Evolutionary conservation across 2,329 filamentous ascomycete genomes (phyloP).

Genomic region (Chaetomium sp.): DNA sequence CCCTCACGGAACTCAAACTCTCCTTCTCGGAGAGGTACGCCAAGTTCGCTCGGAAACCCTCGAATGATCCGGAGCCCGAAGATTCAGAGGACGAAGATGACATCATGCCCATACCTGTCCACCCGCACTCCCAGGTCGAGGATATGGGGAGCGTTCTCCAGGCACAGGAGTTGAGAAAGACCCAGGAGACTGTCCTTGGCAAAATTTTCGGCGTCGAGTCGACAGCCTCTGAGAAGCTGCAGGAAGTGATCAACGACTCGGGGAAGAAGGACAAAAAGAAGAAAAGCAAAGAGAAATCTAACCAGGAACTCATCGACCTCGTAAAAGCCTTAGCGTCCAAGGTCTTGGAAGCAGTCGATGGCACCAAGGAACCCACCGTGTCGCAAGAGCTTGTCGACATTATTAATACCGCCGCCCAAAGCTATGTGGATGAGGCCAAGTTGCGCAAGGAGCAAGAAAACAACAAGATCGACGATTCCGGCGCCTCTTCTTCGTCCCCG

Average conservation of each 20-base stretch:
- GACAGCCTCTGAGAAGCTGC: conserved; percentile 31
- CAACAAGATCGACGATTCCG: background rate
- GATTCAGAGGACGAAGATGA: conserved; percentile 49
- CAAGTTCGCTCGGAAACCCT: conserved; percentile 38
- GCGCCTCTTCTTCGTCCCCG: conserved; percentile 2
- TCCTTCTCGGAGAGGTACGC: conserved; percentile 53
- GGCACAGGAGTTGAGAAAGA: conserved; percentile 47
- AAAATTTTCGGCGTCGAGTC: conserved; percentile 48
- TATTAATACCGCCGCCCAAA: conserved; percentile 45
- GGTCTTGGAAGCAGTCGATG: conserved; percentile 37
- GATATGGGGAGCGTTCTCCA: conserved; percentile 39
- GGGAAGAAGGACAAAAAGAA: conserved; percentile 19
- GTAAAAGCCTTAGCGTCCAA: conserved; percentile 37
- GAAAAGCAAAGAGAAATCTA: conserved; percentile 19
- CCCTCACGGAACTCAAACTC: conserved; percentile 48
- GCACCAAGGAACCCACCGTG: conserved; percentile 26
- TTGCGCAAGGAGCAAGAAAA: conserved; percentile 1
- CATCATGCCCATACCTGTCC: conserved; percentile 38
- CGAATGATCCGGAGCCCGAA: conserved; percentile 33
- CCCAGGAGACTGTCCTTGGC: conserved; percentile 47
- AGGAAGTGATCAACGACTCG: background rate
- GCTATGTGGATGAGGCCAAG: conserved; percentile 39
- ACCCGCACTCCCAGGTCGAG: conserved; percentile 27
- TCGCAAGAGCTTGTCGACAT: conserved; percentile 44
- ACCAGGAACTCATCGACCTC: conserved; percentile 32